Conservation (phyloP, 2,329 filamentous ascomycete genomes). For the Stromatinia cepivora region DNA sequence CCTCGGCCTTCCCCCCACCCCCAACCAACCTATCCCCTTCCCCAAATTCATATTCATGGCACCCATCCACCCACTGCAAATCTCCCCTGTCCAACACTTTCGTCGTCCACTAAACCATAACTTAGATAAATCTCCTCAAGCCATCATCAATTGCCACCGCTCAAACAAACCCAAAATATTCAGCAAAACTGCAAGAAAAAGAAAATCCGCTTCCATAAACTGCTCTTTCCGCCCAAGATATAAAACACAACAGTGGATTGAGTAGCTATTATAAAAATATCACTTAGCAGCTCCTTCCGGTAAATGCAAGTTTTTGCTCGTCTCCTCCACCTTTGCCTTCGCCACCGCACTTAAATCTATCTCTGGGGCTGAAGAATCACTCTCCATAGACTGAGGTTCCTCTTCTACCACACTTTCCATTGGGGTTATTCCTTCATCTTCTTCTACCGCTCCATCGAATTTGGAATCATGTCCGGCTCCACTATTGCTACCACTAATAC, state of each 20-base stretch:
- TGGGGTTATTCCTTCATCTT: conserved; percentile 31
- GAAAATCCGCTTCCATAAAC: background rate
- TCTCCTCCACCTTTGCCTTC: conserved; percentile 18
- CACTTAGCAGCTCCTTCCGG: conserved; percentile 19
- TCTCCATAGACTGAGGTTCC: conserved; percentile 35
- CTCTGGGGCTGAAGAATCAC: conserved; percentile 30
- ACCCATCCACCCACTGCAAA: background rate
- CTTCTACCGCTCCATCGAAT: conserved; percentile 18
- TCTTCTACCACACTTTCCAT: conserved; percentile 42
- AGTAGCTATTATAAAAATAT: background rate
- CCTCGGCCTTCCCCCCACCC: background rate
- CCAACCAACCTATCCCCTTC: background rate
- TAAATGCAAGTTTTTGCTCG: conserved; percentile 23
- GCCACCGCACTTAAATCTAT: conserved; percentile 25
- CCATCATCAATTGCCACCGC: background rate
- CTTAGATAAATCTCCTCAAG: background rate
- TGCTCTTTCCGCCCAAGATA: background rate
- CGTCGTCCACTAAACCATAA: background rate
- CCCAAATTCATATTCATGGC: background rate
- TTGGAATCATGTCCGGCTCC: conserved; percentile 54
- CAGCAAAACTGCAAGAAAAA: conserved; percentile 1
- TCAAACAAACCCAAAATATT: background rate
- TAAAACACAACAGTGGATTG: background rate
- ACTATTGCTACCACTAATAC: conserved; percentile 62
- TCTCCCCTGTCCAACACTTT: background rate